Conservation (phyloP, 2,329 filamentous ascomycete species). For the Pseudogymnoascus sp. region DNA sequence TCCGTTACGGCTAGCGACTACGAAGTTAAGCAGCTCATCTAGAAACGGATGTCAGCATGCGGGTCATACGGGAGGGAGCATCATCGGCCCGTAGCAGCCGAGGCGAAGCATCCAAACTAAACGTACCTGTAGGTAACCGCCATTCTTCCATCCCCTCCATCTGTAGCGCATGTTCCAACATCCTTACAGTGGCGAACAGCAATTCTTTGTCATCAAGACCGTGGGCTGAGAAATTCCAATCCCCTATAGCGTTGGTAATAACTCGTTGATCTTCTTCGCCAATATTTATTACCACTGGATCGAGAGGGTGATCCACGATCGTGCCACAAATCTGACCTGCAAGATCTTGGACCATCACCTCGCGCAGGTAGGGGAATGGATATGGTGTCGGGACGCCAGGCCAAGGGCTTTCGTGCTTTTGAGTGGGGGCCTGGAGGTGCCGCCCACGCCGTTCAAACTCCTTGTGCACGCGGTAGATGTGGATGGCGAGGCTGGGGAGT, state of each 20-base stretch:
- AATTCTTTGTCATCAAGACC: slow-evolving; percentile 86
- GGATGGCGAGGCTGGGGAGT: slow-evolving; percentile 67
- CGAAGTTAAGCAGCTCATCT: slow-evolving; percentile 77
- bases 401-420: slow-evolving; percentile 66
- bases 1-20: slow-evolving; percentile 81
- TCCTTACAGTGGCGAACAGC: slow-evolving; percentile 72
- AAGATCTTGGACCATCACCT: slow-evolving; percentile 86
- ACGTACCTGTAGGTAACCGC: slow-evolving; percentile 65
- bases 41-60: slow-evolving; percentile 33
- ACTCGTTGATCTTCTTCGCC: slow-evolving; percentile 50
- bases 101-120: slow-evolving; percentile 21
- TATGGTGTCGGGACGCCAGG: slow-evolving; percentile 78
- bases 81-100: slow-evolving; percentile 12
- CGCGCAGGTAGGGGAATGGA: slow-evolving; percentile 80
- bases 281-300: slow-evolving; percentile 56
- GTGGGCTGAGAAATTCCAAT: slow-evolving; percentile 86
- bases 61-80: slow-evolving; percentile 20
- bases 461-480: slow-evolving; percentile 75
- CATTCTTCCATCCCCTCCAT: slow-evolving; percentile 75
- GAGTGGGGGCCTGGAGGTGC: background rate
- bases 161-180: slow-evolving; percentile 79
- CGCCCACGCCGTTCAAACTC: slow-evolving; percentile 66
- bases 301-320: slow-evolving; percentile 50
- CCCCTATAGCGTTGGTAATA: slow-evolving; percentile 60
- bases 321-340: slow-evolving; percentile 83